Conservation (phyloP, 164 flowering plant species). For the Vitis amurensis region DNA sequence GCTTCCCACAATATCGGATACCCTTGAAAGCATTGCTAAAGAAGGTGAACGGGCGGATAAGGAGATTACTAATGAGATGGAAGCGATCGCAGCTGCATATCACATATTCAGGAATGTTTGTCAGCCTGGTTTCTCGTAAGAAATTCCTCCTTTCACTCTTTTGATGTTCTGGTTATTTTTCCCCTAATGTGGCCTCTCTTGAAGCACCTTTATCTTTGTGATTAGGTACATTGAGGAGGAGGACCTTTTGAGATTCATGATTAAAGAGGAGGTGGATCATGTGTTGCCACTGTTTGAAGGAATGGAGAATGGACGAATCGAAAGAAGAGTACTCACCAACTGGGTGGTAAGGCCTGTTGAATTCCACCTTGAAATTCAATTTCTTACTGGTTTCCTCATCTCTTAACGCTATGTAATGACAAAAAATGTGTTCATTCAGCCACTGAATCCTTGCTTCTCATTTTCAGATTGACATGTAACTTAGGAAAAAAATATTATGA, state of each 20-base stretch:
- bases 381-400: background rate
- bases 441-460: background rate
- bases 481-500: too few relatives aligned
- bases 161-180: background rate
- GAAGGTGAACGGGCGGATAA: slow-evolving; percentile 36
- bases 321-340: slow-evolving; percentile 38
- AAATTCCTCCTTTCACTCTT: background rate
- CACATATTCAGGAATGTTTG: slow-evolving; percentile 57
- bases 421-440: background rate
- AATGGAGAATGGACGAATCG: slow-evolving; percentile 37
- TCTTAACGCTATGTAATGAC: too few relatives aligned
- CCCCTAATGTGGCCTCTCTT: background rate
- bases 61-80: slow-evolving; percentile 63
- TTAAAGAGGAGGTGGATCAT: slow-evolving; percentile 56
- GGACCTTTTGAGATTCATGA: slow-evolving; percentile 59
- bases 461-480: background rate
- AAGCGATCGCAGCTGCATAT: slow-evolving; percentile 58
- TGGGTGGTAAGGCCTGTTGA: slow-evolving; percentile 55
- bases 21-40: slow-evolving; percentile 31
- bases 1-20: slow-evolving; percentile 44
- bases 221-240: slow-evolving; percentile 49
- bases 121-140: slow-evolving; percentile 42
- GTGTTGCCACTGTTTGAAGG: slow-evolving; percentile 44
- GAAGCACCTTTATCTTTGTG: slow-evolving; percentile 2
- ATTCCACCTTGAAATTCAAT: background rate